Evolutionary conservation across 495 filamentous ascomycete genomes (phyloP), one percentile per base, ranked within the genome.

Genomic region (Penicillium silybi): DNA sequence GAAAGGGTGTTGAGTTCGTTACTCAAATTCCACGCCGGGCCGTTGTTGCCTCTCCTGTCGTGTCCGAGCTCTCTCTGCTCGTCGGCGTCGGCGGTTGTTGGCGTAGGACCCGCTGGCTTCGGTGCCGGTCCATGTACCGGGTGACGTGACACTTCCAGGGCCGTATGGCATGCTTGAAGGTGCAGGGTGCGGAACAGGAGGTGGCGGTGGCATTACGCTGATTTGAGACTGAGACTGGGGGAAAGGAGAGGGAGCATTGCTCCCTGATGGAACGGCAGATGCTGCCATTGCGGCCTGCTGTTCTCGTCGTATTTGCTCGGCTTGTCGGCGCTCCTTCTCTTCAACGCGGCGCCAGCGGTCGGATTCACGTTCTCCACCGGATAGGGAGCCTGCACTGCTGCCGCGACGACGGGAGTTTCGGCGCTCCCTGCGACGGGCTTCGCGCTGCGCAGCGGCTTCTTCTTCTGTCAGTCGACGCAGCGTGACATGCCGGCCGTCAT

Each of bases 401-500:
- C 61, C 65, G 44, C 74, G 67, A 39, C 69, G 70, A 9, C 71
- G 68, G 1, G 74, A 75, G 37, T 52, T 70, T 29, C 71, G 56
- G 48, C 69, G 69, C 47, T 75, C 75, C 44, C 71, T 59, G 8
- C 81, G 73, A 38, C 80, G 71, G 11, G 77, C 73, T 53, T 81
- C 79, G 37, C 84, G 78, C 40, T 75, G 78, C 11, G 80, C 80
- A 10, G 82, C 84, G 3, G 86, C 85, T 77, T 95, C 90, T 64
- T 90, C 82, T 54, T 92, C 89, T 7, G 85, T 89, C 11, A 96
- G 70, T 23, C 87, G 78, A 19, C 89, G 81, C 17, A 96, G 76
- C 10, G 90, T 95, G 41, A 95, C 85, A 57, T 90, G 86, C 27
- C 85, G 80, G 47, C 87, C 85, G 58, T 95, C 87, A 46, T 84